Evolutionary conservation across 305 asterid species (phyloP), one percentile per base, ranked within the genome.

Genomic region (Plantago rigida): DNA sequence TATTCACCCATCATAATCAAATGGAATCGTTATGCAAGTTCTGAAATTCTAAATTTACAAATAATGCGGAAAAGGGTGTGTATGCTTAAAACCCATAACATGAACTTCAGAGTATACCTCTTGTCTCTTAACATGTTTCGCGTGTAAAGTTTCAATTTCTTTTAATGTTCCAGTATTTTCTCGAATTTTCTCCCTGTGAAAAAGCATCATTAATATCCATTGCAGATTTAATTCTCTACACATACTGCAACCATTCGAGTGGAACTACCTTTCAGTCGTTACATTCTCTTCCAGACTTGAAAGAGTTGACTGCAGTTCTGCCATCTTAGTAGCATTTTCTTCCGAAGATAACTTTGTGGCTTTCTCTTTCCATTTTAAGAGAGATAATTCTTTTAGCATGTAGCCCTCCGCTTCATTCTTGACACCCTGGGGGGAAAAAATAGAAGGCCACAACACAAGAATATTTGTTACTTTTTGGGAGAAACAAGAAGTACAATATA

Each of bases 321-420:
- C 70, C 29, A 81, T 61, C 71, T 84, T 81, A 31, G 84, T 51
- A 56, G 72, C 70, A 64, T 82, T 92, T 9, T 80, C 87, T 76
- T 87, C 94, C 61, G 84, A 84, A 62, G 94, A 88, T 24, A 86
- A 73, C 45, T 73, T 78, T 54, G 97, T 78, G 62, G 92, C 91
- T 82, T 85, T 92, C 72, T 89, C 96, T 85, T 92, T 86, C 99
- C 99, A 92, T 76, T 85, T 86, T 56, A 92, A 68, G 54, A 82
- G 80, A 3, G 90, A 85, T 56, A 86, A 71, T 66, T 89, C 99
- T 67, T 87, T 92, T 59, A 92, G 92, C 99, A 92, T 89, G 85
- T 82, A 92, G 51, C 73, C 89, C 74, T 92, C 99, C 48, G 97
- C 97, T 73, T 87, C 96, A 67, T 92, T 86, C 79, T 92, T 92